Evolutionary conservation across 352 stramenopile species (phyloP).

Genomic region (Phytopythium ostracodes): DNA sequence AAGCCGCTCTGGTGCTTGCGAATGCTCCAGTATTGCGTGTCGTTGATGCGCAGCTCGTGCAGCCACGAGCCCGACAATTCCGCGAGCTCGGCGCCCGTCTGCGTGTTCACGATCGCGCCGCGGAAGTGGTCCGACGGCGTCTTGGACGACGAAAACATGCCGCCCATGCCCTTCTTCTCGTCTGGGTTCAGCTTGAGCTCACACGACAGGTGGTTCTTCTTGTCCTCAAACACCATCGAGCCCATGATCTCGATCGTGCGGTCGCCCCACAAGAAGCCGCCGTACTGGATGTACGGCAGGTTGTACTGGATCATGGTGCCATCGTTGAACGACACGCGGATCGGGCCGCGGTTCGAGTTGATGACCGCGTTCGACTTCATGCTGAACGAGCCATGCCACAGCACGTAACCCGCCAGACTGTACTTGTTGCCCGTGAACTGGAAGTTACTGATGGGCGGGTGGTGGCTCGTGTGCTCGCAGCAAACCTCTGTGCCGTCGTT

Average conservation of each 20-base stretch:
- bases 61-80: constrained; percentile 78
- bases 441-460: constrained; percentile 84
- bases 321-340: constrained; percentile 67
- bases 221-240: constrained; percentile 71
- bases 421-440: constrained; percentile 76
- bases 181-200: constrained; percentile 83
- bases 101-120: constrained; percentile 63
- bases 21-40: constrained; percentile 72
- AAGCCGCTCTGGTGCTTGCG: constrained; percentile 54
- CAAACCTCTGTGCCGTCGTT: constrained; percentile 79
- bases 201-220: constrained; percentile 60
- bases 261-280: constrained; percentile 78
- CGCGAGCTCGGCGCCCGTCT: constrained; percentile 55
- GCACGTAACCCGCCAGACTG: constrained; percentile 59
- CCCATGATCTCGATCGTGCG: constrained; percentile 75
- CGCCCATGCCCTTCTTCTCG: constrained; percentile 83
- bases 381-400: constrained; percentile 75
- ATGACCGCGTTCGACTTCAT: constrained; percentile 85
- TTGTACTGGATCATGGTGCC: constrained; percentile 68
- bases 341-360: constrained; percentile 73
- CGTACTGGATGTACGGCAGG: constrained; percentile 68
- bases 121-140: constrained; percentile 72
- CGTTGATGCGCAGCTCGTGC: constrained; percentile 63
- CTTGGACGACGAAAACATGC: constrained; percentile 78
- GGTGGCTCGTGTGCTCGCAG: constrained; percentile 84